A percentile compares a stretch with the other conserved stretches of the same genome.
phyloP scores from a whole-genome alignment of 2,329 filamentous ascomycete species.

The Apiospora kogelbergensis region DNA sequence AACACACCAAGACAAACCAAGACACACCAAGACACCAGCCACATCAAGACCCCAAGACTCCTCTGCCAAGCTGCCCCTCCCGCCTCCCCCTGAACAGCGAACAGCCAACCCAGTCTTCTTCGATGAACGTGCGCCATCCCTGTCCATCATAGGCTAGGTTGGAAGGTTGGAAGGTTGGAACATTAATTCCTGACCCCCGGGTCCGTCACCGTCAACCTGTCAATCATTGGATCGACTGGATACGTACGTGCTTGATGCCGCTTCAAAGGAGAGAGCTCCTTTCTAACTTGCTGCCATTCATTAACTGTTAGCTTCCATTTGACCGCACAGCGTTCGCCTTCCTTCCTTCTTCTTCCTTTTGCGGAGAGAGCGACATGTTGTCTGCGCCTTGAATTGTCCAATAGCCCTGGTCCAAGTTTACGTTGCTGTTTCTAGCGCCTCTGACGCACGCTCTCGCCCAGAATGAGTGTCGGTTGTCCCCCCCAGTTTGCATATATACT shows the following conservation, averaged over 20 bases:
- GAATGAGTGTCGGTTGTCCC: constrained; percentile 7
- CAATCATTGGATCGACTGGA: constrained; percentile 1
- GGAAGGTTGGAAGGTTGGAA: not conserved
- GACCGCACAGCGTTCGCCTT: not conserved
- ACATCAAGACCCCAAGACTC: not conserved
- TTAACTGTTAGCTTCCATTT: not conserved
- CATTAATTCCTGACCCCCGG: constrained; percentile 1
- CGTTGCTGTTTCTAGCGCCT: constrained; percentile 5
- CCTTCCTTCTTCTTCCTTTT: not conserved
- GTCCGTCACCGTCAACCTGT: not conserved
- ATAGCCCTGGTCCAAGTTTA: constrained; percentile 1
- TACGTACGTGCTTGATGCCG: not conserved
- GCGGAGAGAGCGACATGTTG: not conserved
- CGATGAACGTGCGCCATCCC: constrained; percentile 2
- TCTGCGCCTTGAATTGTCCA: not conserved
- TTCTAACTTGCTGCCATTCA: not conserved
- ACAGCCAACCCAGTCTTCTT: not conserved
- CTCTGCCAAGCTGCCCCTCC: not conserved
- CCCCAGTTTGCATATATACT: too few relatives aligned
- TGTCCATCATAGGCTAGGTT: constrained; percentile 2
- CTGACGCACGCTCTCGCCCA: constrained; percentile 5
- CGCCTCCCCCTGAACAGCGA: not conserved
- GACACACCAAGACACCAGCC: not conserved
- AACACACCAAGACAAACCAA: too few relatives aligned
- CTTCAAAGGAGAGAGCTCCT: constrained; percentile 1